Evolutionary conservation across 208 protist genomes (phyloP), one percentile per base, ranked within the genome.

Genomic region (Herpetomonas samuelpessoai): DNA sequence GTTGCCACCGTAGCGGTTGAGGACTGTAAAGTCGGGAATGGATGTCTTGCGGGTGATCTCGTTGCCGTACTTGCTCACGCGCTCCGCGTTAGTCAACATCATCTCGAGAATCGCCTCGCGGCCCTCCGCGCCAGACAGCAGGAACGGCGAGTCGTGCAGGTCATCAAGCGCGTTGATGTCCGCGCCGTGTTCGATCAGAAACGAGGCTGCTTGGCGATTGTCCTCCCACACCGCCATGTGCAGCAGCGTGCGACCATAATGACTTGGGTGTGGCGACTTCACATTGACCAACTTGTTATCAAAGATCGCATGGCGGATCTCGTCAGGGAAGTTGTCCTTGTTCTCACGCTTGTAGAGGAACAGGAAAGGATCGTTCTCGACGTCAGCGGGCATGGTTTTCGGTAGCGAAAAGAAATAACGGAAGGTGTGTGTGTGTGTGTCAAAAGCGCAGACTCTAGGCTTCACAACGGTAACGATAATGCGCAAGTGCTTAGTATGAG

Each of bases 101-200:
- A 77, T 46, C 62, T 74, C 48, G 62, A 86, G 57, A 7, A 86
- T 82, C 60, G 76, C 71, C 44, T 61, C 35, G 14, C 72, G 62
- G 12, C 75, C 75, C 57, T 86, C 79, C 35, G 79, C 71, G 19
- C 68, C 70, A 1, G 59, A 27, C 24, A 86, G 66, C 7, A 82
- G 61, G 57, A 80, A 86, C 2, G 79, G 75, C 6, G 75, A 68
- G 71, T 86, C 79, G 52, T 86, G 71, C 45, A 86, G 61, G 47
- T 82, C 65, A 30, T 86, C 79, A 2, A 74, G 62, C n/a, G 54
- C 48, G 55, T 87, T 87, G 7, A 87, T 64, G 52, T 87, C 70
- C 3, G 80, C 80, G 4, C 74, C 74, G 16, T 51, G 62, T 22
- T 80, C 74, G 21, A 80, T 57, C n/a, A 80, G 62, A 19, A 68